Conservation (phyloP, 768 basidiomycete species). For the Pleurotus djamor region DNA sequence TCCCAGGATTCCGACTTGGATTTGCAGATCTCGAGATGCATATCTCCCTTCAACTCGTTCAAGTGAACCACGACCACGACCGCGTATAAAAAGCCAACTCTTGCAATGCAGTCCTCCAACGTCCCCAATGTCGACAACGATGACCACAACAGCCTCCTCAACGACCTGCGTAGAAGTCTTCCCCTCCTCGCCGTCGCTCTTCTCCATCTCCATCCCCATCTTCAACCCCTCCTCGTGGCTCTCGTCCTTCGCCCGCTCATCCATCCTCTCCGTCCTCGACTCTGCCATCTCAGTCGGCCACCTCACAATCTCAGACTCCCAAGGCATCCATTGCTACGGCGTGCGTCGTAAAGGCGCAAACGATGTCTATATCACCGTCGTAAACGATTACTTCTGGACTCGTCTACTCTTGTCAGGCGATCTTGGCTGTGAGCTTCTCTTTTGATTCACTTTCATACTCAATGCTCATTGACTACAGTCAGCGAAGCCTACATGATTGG, state of each 20-base stretch:
- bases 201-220: neutral
- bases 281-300: constrained; percentile 58
- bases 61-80: too few species aligned
- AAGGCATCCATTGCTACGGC: constrained; percentile 61
- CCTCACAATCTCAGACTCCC: constrained; percentile 59
- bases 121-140: too few species aligned
- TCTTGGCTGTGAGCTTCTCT: constrained; percentile 54
- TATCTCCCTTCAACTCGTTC: too few species aligned
- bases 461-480: constrained; percentile 32
- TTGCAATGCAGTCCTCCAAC: too few species aligned
- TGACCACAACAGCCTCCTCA: too few species aligned
- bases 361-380: constrained; percentile 55
- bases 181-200: neutral
- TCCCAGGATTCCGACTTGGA: too few species aligned
- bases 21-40: too few species aligned
- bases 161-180: too few species aligned
- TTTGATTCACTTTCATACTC: neutral
- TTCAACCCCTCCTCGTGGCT: constrained; percentile 6
- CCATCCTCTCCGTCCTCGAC: constrained; percentile 56
- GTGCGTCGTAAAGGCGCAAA: constrained; percentile 56
- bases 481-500: constrained; percentile 78
- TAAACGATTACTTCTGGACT: constrained; percentile 66
- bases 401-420: constrained; percentile 64
- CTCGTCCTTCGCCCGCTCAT: constrained; percentile 46
- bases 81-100: too few species aligned